phyloP scores from a whole-genome alignment of 192 early-diverging fungal genomes.

The Rhizoclosmatium globosum region DNA sequence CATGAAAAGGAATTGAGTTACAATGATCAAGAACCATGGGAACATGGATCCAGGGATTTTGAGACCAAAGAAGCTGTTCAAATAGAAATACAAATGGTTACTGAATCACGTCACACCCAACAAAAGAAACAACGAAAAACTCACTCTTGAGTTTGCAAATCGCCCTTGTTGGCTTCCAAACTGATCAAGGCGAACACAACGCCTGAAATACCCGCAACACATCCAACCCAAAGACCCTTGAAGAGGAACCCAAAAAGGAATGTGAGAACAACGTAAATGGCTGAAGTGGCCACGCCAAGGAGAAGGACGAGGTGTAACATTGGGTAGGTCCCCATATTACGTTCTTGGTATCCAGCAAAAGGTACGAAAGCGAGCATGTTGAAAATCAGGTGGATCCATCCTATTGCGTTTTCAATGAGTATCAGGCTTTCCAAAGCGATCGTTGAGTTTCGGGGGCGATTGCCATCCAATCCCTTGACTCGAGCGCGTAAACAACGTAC shows the following conservation, averaged over 20 bases:
- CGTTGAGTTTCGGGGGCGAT: neutral
- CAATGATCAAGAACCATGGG: constrained; percentile 28
- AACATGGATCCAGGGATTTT: constrained; percentile 31
- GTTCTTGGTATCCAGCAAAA: constrained; percentile 24
- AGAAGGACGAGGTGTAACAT: constrained; percentile 19
- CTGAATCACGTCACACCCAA: neutral
- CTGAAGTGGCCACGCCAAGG: neutral
- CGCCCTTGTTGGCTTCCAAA: constrained; percentile 31
- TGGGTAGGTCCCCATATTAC: constrained; percentile 33
- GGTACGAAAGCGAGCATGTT: constrained; percentile 27
- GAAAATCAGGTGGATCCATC: constrained; percentile 35
- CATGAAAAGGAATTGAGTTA: constrained; percentile 28
- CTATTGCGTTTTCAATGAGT: neutral
- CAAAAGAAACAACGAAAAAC: neutral
- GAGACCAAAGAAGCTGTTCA: constrained; percentile 29
- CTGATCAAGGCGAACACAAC: constrained; percentile 30
- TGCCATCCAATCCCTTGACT: neutral
- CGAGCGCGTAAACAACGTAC: neutral
- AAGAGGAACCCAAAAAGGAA: constrained; percentile 31
- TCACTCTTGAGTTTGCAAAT: constrained; percentile 29
- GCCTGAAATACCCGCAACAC: constrained; percentile 17
- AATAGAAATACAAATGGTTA: neutral
- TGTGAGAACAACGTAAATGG: constrained; percentile 6
- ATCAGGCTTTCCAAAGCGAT: neutral
- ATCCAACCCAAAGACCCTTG: constrained; percentile 5